phyloP scores from a whole-genome alignment of 1,284 basidiomycete genomes.

The Trametes versicolor region DNA sequence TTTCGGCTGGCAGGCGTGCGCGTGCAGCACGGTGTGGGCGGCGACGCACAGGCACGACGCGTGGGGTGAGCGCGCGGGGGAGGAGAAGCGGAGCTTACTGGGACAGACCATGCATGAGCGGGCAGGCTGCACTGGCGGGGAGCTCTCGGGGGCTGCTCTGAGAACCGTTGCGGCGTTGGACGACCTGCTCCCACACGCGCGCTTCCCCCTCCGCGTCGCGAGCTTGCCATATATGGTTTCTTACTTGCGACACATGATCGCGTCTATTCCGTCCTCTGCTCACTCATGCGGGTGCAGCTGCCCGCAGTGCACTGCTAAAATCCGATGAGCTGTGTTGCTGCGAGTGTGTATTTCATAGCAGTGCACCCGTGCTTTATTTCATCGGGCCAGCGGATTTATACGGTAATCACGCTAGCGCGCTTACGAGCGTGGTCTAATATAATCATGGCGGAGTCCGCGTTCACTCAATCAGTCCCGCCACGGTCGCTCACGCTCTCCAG shows the following conservation, averaged over 20 bases:
- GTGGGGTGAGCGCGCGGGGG: slow-evolving; percentile 20
- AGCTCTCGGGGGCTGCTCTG: not conserved
- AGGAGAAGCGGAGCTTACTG: slow-evolving; percentile 18
- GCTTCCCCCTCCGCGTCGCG: slow-evolving; percentile 12
- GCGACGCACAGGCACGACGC: slow-evolving; percentile 9
- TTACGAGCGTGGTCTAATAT: too few species aligned
- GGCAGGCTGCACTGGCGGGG: slow-evolving; percentile 37
- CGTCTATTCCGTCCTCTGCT: not conserved
- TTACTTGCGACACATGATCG: slow-evolving; percentile 36
- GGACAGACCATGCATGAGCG: slow-evolving; percentile 40
- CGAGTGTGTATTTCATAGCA: too few species aligned
- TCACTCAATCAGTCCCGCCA: slow-evolving; percentile 1
- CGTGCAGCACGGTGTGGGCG: slow-evolving; percentile 10
- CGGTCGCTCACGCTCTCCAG: too few species aligned
- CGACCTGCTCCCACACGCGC: slow-evolving; percentile 5
- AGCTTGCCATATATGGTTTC: slow-evolving; percentile 40
- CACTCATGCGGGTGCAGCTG: not conserved
- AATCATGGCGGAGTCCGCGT: too few species aligned
- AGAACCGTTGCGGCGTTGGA: not conserved
- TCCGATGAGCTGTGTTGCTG: too few species aligned
- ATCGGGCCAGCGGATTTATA: too few species aligned
- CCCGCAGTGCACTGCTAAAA: too few species aligned
- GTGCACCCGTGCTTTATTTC: too few species aligned
- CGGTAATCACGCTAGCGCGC: too few species aligned
- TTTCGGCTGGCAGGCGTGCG: slow-evolving; percentile 31